Base-by-base conservation (phyloP, 495 filamentous ascomycete genomes). In the Daldinia caldariorum region DNA sequence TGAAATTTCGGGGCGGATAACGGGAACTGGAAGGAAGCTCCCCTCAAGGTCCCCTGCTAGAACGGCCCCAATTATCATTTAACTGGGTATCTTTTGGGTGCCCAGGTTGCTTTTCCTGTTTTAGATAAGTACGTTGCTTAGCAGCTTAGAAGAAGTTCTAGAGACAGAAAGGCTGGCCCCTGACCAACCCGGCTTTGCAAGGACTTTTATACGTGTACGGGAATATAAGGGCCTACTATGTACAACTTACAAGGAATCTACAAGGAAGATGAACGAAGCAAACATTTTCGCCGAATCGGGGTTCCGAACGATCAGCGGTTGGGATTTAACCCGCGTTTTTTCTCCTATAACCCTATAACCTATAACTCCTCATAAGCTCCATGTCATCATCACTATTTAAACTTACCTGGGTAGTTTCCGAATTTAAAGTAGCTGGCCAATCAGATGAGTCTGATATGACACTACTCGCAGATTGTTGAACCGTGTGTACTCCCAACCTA, bases 51-150 rank as follows among this genome's bases (percentile, higher is more conserved):
- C 50, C 61, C 68, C 62, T 62, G 58, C 38, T 43, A 8, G 26
- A 18, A 3, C 14, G 26, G 68, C 43, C 68, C 68, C 68, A 58
- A 49, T 71, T 71, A 71, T 71, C 53, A 71, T 71, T 54, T 66
- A 71, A 66, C 61, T 69, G n/a, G 3, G 16, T 51, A 53, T 13
- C 13, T 51, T 51, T 50, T 22, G 65, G 65, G 34, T 49, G 22
- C 13, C 49, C 43, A 47, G 43, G 18, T 47, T 47, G 0, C 7
- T 53, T 18, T 53, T 53, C 22, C 26, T 32, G 43, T 22, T 47
- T 47, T 22, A 22, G 43, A 45, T 16, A 0, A 8, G 6, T 16
- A 18, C 3, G 26, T 26, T 26, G 26, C 26, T 26, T 26, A 26
- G 26, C 26, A 26, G 26, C 41, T 45, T 20, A 9, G 41, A 45